Conservation (phyloP, 2,329 filamentous ascomycete genomes). For the Epichloe sylvatica region DNA sequence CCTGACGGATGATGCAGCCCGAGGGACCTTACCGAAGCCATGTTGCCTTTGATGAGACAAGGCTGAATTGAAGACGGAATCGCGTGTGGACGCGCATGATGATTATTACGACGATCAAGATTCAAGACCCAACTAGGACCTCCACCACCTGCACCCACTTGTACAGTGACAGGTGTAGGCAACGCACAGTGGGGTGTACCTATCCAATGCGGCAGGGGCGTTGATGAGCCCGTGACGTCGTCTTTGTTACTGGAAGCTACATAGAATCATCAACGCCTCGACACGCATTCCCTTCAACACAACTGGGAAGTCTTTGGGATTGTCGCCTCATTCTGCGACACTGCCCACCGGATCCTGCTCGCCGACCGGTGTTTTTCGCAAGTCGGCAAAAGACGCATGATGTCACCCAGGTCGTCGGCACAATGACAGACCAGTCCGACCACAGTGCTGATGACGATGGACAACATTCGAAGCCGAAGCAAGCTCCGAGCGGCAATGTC, state of each 20-base stretch:
- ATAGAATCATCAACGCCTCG: background rate
- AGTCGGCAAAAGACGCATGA: conserved; percentile 1
- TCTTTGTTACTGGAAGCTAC: background rate
- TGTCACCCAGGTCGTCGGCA: conserved; percentile 1
- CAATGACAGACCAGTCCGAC: conserved; percentile 7
- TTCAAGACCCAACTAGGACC: too few relatives aligned
- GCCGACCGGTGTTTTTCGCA: background rate
- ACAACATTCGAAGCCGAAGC: background rate
- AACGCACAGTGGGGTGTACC: too few relatives aligned
- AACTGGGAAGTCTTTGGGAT: background rate
- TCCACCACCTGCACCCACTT: too few relatives aligned
- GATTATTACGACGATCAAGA: background rate
- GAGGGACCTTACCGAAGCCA: conserved; percentile 84
- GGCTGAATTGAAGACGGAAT: background rate
- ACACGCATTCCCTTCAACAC: background rate
- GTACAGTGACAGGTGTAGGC: too few relatives aligned
- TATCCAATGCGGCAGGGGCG: background rate
- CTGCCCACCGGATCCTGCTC: background rate
- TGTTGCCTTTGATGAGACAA: conserved; percentile 24
- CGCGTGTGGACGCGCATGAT: conserved; percentile 2
- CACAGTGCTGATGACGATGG: conserved; percentile 2
- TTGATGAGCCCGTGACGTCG: background rate
- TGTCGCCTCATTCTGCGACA: background rate
- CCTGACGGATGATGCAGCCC: conserved; percentile 82
- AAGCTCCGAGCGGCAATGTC: background rate